phyloP scores from a whole-genome alignment of 495 filamentous ascomycete species.

The Penicillium manginii region DNA sequence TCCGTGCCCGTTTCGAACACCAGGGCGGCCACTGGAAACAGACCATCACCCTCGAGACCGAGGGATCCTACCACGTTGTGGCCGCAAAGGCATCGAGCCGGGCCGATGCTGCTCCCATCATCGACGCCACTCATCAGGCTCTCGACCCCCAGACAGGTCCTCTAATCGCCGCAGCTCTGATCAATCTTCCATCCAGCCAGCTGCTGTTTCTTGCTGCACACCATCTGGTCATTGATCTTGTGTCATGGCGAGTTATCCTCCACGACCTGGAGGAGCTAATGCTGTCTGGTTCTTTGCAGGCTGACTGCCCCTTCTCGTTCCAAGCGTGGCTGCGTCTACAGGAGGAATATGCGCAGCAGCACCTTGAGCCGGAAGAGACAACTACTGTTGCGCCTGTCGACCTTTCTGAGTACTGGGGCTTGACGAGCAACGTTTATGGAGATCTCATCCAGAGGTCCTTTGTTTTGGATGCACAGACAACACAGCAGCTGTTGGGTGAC shows the following conservation, averaged over 20 bases:
- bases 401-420: conserved; percentile 55
- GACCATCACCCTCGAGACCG: too few relatives aligned
- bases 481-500: conserved; percentile 46
- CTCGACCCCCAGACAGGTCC: conserved; percentile 46
- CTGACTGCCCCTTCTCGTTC: conserved; percentile 59
- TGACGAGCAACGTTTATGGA: conserved; percentile 53
- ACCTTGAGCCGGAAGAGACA: too few relatives aligned
- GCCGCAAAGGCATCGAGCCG: conserved; percentile 31
- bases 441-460: too few relatives aligned
- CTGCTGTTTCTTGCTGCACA: conserved; percentile 66
- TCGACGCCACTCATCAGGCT: conserved; percentile 32
- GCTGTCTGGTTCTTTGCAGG: conserved; percentile 36
- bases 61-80: conserved; percentile 47
- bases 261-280: conserved; percentile 68
- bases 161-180: conserved; percentile 48
- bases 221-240: conserved; percentile 70
- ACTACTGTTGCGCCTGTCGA: conserved; percentile 32
- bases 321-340: conserved; percentile 62
- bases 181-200: conserved; percentile 59
- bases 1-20: conserved; percentile 62
- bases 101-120: too few relatives aligned
- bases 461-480: conserved; percentile 48
- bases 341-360: conserved; percentile 41
- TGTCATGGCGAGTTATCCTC: conserved; percentile 70
- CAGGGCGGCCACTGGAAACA: conserved; percentile 47